phyloP scores from a whole-genome alignment of 495 filamentous ascomycete genomes.

The Friedmanniomyces simplex region DNA sequence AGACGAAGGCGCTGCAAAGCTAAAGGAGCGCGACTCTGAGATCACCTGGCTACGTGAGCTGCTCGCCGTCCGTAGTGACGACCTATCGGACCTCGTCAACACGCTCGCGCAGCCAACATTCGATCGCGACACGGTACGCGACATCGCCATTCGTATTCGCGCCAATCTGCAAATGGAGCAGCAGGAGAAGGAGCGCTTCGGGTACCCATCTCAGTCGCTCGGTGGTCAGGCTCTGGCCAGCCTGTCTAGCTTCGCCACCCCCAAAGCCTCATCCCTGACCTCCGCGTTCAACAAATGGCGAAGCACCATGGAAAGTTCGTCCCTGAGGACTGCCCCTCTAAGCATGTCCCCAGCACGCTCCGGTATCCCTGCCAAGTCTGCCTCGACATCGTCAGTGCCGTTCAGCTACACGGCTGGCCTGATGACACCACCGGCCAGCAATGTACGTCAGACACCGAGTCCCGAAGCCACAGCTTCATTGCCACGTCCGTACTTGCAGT shows the following conservation, averaged over 20 bases:
- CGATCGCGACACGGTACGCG: constrained; percentile 65
- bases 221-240: constrained; percentile 35
- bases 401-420: constrained; percentile 57
- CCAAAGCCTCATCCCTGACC: constrained; percentile 70
- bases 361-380: constrained; percentile 3
- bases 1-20: constrained; percentile 62
- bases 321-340: constrained; percentile 7
- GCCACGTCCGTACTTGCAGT: constrained; percentile 17
- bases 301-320: constrained; percentile 39
- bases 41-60: constrained; percentile 92
- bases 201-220: background rate
- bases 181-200: constrained; percentile 73
- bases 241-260: constrained; percentile 57
- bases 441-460: constrained; percentile 46
- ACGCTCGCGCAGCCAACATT: constrained; percentile 62
- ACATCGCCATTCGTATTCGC: constrained; percentile 84
- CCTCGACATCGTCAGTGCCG: constrained; percentile 26
- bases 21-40: constrained; percentile 84
- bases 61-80: constrained; percentile 76
- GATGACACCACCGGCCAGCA: constrained; percentile 68
- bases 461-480: constrained; percentile 14
- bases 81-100: constrained; percentile 82
- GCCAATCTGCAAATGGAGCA: constrained; percentile 96
- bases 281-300: constrained; percentile 64
- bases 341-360: background rate